Evolutionary conservation across 768 basidiomycete species (phyloP).

Genomic region (Epithele typhae): DNA sequence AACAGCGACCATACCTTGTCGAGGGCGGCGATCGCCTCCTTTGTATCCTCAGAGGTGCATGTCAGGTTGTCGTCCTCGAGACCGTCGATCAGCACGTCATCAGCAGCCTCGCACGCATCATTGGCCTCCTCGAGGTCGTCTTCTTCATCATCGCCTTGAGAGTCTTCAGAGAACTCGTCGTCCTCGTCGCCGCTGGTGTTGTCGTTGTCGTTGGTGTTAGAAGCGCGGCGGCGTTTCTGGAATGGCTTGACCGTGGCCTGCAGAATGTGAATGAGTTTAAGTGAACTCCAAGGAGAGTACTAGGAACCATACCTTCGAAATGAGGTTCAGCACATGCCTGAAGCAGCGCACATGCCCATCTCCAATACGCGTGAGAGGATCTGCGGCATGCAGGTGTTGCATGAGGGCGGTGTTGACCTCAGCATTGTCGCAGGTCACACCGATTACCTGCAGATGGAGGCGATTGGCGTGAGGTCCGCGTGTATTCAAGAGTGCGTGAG

Average conservation of each 20-base stretch:
- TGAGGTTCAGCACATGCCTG: background rate
- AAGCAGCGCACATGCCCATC: background rate
- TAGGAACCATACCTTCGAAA: background rate
- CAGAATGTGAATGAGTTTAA: no score
- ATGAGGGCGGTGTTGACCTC: background rate
- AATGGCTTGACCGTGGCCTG: no score
- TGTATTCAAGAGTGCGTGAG: no score
- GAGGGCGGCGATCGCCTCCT: constrained; percentile 1
- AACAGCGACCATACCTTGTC: constrained; percentile 12
- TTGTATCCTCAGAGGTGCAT: background rate
- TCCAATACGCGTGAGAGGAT: background rate
- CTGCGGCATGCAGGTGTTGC: background rate
- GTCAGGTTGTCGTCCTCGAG: background rate
- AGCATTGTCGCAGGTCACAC: background rate
- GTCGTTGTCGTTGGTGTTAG: background rate
- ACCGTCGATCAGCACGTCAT: background rate
- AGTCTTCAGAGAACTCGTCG: no score
- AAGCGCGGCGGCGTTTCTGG: no score
- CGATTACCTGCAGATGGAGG: no score
- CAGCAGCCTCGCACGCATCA: background rate
- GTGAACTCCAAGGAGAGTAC: no score
- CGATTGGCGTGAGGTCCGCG: no score
- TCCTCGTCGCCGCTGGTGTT: background rate
- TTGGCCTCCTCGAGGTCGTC: no score
- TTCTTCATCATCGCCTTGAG: no score